Evolutionary conservation across 2,329 filamentous ascomycete species (phyloP).

Genomic region (Fusarium avenaceum): DNA sequence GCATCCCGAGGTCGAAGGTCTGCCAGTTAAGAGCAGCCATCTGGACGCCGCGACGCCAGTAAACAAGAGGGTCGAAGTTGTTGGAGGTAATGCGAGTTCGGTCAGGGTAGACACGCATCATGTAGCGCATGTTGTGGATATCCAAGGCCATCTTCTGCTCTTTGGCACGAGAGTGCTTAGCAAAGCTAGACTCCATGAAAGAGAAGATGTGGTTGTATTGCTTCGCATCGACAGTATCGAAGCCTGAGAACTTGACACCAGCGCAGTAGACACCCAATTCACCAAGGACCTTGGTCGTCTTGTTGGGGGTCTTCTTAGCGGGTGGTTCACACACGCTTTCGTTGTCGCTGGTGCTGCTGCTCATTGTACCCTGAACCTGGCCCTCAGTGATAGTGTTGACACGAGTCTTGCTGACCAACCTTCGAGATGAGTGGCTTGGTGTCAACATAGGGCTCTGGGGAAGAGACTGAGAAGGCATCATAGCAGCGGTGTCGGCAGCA

Average conservation of each 20-base stretch:
- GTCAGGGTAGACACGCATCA: constrained; percentile 95
- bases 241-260: constrained; percentile 85
- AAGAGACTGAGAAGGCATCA: constrained; percentile 65
- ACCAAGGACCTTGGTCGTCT: constrained; percentile 86
- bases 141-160: constrained; percentile 84
- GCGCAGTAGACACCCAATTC: constrained; percentile 84
- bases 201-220: constrained; percentile 96
- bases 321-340: constrained; percentile 75
- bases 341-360: constrained; percentile 82
- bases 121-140: constrained; percentile 89
- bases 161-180: constrained; percentile 80
- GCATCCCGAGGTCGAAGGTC: constrained; percentile 94
- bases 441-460: constrained; percentile 68
- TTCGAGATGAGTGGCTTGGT: constrained; percentile 66
- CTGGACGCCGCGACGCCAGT: constrained; percentile 95
- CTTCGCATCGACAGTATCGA: constrained; percentile 82
- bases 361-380: constrained; percentile 66
- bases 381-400: constrained; percentile 71
- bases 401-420: constrained; percentile 63
- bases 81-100: constrained; percentile 84
- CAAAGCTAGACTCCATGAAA: constrained; percentile 90
- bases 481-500: constrained; percentile 66
- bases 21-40: constrained; percentile 99
- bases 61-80: constrained; percentile 94
- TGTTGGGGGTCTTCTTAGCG: constrained; percentile 77